These are phyloP conservation scores for Colletotrichum scovillei DNA, from an alignment of 2,329 filamentous ascomycete genomes.

Conservation along the genomic window DNA sequence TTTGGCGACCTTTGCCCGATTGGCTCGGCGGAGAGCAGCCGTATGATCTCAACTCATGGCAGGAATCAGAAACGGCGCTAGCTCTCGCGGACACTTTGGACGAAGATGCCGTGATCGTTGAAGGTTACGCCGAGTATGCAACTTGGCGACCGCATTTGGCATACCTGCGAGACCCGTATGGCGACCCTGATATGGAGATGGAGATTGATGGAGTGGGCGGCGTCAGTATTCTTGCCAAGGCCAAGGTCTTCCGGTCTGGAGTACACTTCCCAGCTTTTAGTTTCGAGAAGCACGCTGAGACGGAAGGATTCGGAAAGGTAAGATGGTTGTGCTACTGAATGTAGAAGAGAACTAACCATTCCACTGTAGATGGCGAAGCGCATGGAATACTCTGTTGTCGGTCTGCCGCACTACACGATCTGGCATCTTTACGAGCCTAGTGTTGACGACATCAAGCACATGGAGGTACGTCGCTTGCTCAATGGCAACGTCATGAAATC, in stretches of 20 bases:
- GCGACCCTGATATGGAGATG: constrained; percentile 99
- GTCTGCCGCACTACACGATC: constrained; percentile 96
- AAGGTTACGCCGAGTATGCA: constrained; percentile 98
- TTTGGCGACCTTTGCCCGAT: constrained; percentile 98
- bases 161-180: constrained; percentile 95
- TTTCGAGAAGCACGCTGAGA: constrained; percentile 98
- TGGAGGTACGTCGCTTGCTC: constrained; percentile 72
- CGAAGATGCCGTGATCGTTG: constrained; percentile 98
- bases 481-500: not conserved
- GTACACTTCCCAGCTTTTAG: constrained; percentile 99
- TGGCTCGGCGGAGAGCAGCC: constrained; percentile 99
- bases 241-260: constrained; percentile 91
- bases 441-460: constrained; percentile 95
- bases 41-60: constrained; percentile 99
- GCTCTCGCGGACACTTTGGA: constrained; percentile 94
- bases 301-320: constrained; percentile 98
- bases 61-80: constrained; percentile 96
- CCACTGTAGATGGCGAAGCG: constrained; percentile 86
- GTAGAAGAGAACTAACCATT: constrained; percentile 13
- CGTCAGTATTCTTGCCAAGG: constrained; percentile 97
- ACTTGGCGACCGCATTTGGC: constrained; percentile 98
- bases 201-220: constrained; percentile 98
- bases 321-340: constrained; percentile 37
- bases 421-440: constrained; percentile 99
- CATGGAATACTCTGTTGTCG: constrained; percentile 96